Evolutionary conservation across 345 rosid species (phyloP).

Genomic region (Aquilaria sinensis): DNA sequence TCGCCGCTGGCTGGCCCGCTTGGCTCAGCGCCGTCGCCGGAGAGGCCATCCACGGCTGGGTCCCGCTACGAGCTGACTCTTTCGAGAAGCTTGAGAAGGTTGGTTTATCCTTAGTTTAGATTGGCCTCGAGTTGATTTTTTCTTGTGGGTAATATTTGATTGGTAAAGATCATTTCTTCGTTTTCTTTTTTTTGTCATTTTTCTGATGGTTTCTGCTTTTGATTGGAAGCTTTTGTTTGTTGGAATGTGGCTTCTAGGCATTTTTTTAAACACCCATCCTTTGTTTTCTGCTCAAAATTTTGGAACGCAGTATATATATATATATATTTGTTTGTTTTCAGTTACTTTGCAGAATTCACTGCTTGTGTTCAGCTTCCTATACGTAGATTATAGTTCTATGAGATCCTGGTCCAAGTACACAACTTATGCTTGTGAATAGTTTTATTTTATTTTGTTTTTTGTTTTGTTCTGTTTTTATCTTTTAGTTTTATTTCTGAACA

Average conservation of each 20-base stretch:
- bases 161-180: not conserved
- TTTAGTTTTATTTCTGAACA: too few species aligned
- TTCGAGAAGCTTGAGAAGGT: constrained; percentile 96
- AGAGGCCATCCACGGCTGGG: constrained; percentile 97
- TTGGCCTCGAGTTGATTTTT: not conserved
- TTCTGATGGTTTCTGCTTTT: not conserved
- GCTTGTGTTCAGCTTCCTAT: too few species aligned
- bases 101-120: not conserved
- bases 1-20: constrained; percentile 99
- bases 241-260: not conserved
- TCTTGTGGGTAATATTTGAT: not conserved
- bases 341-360: too few species aligned
- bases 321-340: too few species aligned
- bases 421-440: too few species aligned
- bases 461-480: too few species aligned
- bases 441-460: too few species aligned
- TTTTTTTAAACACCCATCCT: not conserved
- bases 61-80: constrained; percentile 77
- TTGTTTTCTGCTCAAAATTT: too few species aligned
- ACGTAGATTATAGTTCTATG: too few species aligned
- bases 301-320: too few species aligned
- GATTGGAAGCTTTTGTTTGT: constrained; percentile 1
- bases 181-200: constrained; percentile 15
- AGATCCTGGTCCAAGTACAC: too few species aligned
- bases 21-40: constrained; percentile 96